Percentiles rank a stretch among this genome's conserved stretches.
phyloP scores from a whole-genome alignment of 768 basidiomycete species.

The Tephrocybe sp. region DNA sequence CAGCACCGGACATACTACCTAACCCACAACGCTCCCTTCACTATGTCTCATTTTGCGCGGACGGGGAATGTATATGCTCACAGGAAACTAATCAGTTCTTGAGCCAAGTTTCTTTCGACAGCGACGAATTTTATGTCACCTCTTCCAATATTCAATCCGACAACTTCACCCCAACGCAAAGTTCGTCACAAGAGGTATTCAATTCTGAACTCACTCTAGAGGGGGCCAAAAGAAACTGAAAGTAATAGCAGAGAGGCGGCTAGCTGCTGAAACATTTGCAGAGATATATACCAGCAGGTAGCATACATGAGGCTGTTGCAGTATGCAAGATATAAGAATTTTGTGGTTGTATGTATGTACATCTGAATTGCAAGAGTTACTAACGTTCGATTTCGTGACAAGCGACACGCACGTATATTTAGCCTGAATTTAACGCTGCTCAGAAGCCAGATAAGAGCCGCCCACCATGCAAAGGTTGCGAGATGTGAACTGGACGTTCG shows the following conservation, averaged over 20 bases:
- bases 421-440: conserved; percentile 37
- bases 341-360: too few species aligned
- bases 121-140: neutral
- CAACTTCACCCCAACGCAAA: neutral
- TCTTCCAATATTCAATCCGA: neutral
- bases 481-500: conserved; percentile 90
- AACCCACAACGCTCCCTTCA: too few species aligned
- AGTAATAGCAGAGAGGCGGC: neutral
- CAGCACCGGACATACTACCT: neutral
- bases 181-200: neutral
- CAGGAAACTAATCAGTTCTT: neutral
- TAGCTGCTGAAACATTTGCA: neutral
- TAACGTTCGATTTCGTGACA: neutral
- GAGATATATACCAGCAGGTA: neutral
- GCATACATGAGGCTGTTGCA: neutral
- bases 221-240: neutral
- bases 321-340: neutral
- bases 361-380: neutral
- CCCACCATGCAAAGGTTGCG: conserved; percentile 91
- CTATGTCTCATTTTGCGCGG: too few species aligned
- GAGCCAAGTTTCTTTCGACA: neutral
- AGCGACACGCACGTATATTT: neutral
- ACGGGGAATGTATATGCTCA: conserved; percentile 6
- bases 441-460: conserved; percentile 67
- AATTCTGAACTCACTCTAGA: neutral